Evolutionary conservation across 2,329 filamentous ascomycete species (phyloP).

Genomic region (Didymosphaeria variabile): DNA sequence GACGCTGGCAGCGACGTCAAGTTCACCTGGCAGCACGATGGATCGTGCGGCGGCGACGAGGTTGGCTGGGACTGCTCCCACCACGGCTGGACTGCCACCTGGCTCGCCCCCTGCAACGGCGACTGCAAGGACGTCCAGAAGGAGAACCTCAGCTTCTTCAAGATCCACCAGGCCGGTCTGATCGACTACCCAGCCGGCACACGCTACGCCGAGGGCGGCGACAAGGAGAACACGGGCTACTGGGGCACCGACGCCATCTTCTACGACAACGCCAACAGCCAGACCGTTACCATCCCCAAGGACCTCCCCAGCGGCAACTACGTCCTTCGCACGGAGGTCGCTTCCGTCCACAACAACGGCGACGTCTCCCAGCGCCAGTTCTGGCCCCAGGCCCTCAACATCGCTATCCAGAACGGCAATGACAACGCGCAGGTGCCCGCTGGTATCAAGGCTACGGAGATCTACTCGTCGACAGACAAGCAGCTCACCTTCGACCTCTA

Average conservation of each 20-base stretch:
- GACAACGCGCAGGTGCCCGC: slow-evolving; percentile 33
- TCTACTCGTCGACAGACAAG: slow-evolving; percentile 38
- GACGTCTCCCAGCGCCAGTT: slow-evolving; percentile 42
- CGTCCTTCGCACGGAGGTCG: slow-evolving; percentile 47
- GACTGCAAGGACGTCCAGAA: slow-evolving; percentile 44
- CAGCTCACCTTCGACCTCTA: slow-evolving; percentile 42
- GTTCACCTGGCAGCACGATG: slow-evolving; percentile 44
- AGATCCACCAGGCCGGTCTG: slow-evolving; percentile 42
- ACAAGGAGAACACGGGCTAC: slow-evolving; percentile 36
- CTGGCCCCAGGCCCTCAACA: slow-evolving; percentile 49
- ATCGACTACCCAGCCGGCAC: slow-evolving; percentile 38
- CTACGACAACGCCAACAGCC: slow-evolving; percentile 43
- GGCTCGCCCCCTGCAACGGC: slow-evolving; percentile 44
- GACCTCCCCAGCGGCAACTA: slow-evolving; percentile 46
- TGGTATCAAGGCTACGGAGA: slow-evolving; percentile 42
- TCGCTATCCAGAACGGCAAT: slow-evolving; percentile 43
- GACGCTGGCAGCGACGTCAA: slow-evolving; percentile 41
- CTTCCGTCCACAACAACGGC: slow-evolving; percentile 48
- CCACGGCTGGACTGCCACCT: slow-evolving; percentile 46
- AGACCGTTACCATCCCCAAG: slow-evolving; percentile 43
- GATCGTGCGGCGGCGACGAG: slow-evolving; percentile 34
- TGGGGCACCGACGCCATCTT: slow-evolving; percentile 48
- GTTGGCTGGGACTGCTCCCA: slow-evolving; percentile 46
- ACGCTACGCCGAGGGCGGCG: slow-evolving; percentile 33
- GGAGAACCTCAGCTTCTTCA: slow-evolving; percentile 44